Base-by-base conservation (phyloP, 2,329 filamentous ascomycete species). In the Xylaria sp. region DNA sequence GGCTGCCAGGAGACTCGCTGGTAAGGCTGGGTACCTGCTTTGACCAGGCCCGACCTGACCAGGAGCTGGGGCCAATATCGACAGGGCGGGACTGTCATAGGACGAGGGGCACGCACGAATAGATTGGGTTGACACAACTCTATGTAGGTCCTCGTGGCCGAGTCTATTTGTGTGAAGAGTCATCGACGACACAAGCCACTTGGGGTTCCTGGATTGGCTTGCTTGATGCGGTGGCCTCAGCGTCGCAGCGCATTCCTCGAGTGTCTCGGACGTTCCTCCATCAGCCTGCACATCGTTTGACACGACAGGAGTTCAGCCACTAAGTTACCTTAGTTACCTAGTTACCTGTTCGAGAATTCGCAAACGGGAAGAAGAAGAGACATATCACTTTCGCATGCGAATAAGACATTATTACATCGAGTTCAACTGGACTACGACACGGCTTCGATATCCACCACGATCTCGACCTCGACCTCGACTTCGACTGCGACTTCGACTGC, bases 121-220 rank as follows among this genome's bases (percentile, higher is more conserved):
- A 48, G 48, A 21, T 26, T 22, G 39, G 50, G 44, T 48, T 51
- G 52, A 48, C 50, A 56, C 11, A 48, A 47, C 50, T 56, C 44
- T 40, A 46, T 29, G 47, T n/a, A n/a, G 49, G 55, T 47, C 58
- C 58, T 61, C 58, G 58, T 56, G 55, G 55, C 34, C 29, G 11
- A 34, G 29, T 34, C 54, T 38, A 45, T 43, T 50, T n/a, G n/a
- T n/a, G n/a, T n/a, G n/a, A n/a, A 42, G 50, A 56, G 58, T 61
- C 58, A 61, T 52, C 37, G 47, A 51, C 38, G 37, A 49, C 50
- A 42, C 50, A 42, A 50, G 47, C 42, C 55, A 54, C 37, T 48
- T 50, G 55, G 47, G 55, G 58, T 58, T 58, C 52, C 55, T 60
- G 55, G 48, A 46, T 43, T 50, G 53, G 50, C 39, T 56, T 61